Conservation (phyloP, 257 asterid genomes). For the Agastache rugosa region DNA sequence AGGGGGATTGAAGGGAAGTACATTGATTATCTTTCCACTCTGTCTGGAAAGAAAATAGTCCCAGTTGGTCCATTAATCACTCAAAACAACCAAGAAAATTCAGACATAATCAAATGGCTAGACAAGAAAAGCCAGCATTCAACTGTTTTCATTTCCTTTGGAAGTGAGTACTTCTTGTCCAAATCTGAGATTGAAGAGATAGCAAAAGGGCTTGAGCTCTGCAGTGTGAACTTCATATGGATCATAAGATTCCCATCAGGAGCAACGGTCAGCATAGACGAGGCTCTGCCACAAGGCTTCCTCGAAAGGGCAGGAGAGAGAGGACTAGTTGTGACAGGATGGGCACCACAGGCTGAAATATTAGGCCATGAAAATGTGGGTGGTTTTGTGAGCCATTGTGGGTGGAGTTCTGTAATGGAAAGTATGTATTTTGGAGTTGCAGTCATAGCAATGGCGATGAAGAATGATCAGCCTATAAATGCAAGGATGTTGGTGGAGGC, state of each 20-base stretch:
- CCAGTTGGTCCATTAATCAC: conserved; percentile 45
- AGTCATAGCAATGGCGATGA: conserved; percentile 41
- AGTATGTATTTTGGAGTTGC: conserved; percentile 44
- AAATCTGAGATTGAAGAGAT: not conserved
- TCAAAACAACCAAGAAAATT: not conserved
- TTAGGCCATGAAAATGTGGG: conserved; percentile 42
- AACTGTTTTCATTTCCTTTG: conserved; percentile 2
- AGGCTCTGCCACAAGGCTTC: conserved; percentile 41
- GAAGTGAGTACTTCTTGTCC: conserved; percentile 19
- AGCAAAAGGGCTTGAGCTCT: conserved; percentile 12
- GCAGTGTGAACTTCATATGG: conserved; percentile 25
- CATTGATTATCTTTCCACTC: conserved; percentile 40
- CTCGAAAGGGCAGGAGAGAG: conserved; percentile 39
- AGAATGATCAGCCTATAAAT: conserved; percentile 43
- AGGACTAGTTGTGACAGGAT: conserved; percentile 33
- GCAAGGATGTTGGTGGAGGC: conserved; percentile 42
- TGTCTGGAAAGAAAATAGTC: conserved; percentile 35
- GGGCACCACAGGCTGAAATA: conserved; percentile 46
- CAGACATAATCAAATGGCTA: conserved; percentile 11
- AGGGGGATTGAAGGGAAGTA: conserved; percentile 47
- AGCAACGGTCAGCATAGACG: not conserved
- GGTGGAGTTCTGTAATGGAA: conserved; percentile 44
- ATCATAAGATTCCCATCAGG: not conserved
- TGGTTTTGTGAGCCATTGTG: conserved; percentile 49
- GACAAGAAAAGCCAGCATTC: not conserved